Evolutionary conservation across 768 basidiomycete species (phyloP).

Genomic region (Leccinum pellstonianum): DNA sequence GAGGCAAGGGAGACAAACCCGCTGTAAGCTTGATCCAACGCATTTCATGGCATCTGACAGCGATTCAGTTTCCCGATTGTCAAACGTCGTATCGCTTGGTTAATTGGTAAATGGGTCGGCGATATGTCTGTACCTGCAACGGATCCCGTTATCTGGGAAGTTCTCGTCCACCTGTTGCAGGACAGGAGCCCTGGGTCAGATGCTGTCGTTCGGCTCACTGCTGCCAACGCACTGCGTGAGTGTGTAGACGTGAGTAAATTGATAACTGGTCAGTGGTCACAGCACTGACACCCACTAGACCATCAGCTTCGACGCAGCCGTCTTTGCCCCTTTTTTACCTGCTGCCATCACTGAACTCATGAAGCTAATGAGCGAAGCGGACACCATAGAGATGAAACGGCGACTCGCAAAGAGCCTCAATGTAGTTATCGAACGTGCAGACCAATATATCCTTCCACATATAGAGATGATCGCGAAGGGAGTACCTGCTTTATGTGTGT

Average conservation of each 20-base stretch:
- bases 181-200: constrained; percentile 73
- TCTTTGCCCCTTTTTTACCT: constrained; percentile 70
- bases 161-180: constrained; percentile 72
- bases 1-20: constrained; percentile 63
- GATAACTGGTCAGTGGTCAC: not conserved
- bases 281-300: constrained; percentile 42
- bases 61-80: constrained; percentile 76
- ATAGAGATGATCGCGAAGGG: constrained; percentile 58
- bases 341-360: constrained; percentile 63
- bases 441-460: constrained; percentile 63
- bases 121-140: constrained; percentile 61
- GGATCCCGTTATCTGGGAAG: constrained; percentile 72
- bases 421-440: constrained; percentile 57
- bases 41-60: constrained; percentile 8
- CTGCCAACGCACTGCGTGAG: constrained; percentile 74
- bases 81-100: constrained; percentile 93
- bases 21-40: constrained; percentile 41
- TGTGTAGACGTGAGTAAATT: constrained; percentile 75
- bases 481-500: constrained; percentile 71
- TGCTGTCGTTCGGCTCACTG: constrained; percentile 82
- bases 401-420: constrained; percentile 70
- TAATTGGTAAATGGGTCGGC: constrained; percentile 85
- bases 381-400: constrained; percentile 74
- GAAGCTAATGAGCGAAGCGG: constrained; percentile 67
- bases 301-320: constrained; percentile 55